Evolutionary conservation across 2,329 filamentous ascomycete genomes (phyloP).

Genomic region (Fusarium tricinctum): DNA sequence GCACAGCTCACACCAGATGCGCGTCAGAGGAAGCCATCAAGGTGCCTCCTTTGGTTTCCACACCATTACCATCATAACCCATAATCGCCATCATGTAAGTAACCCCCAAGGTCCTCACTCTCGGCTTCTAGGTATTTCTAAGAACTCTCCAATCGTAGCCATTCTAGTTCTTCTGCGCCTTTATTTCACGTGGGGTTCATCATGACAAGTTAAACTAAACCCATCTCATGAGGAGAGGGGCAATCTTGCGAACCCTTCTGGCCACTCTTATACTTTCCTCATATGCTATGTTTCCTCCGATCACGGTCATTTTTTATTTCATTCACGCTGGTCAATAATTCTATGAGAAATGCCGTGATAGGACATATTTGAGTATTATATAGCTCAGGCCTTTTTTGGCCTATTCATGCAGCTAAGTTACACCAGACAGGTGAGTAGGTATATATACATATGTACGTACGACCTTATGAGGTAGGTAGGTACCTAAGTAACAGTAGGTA

Average conservation of each 20-base stretch:
- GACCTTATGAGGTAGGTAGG: not conserved
- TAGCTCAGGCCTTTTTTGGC: constrained; percentile 28
- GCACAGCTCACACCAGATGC: constrained; percentile 7
- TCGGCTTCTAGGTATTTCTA: not conserved
- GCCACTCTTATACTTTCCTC: constrained; percentile 14
- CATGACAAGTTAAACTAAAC: constrained; percentile 20
- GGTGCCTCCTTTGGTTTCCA: constrained; percentile 23
- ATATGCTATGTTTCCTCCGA: not conserved
- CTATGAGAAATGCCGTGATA: not conserved
- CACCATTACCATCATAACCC: constrained; percentile 12
- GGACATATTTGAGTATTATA: constrained; percentile 33
- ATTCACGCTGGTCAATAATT: not conserved
- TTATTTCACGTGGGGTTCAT: constrained; percentile 26
- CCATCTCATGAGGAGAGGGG: constrained; percentile 21
- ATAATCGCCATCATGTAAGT: not conserved
- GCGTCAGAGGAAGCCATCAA: constrained; percentile 36
- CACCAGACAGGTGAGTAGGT: constrained; percentile 21
- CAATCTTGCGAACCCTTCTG: constrained; percentile 41
- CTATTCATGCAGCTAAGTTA: constrained; percentile 31
- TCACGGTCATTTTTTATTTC: not conserved
- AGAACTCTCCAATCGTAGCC: constrained; percentile 31
- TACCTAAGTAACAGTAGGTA: too few relatives aligned
- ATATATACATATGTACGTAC: constrained; percentile 15
- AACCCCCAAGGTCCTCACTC: constrained; percentile 22
- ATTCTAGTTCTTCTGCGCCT: not conserved